Evolutionary conservation across 1,139 yeast genomes (phyloP), one percentile per base, ranked within the genome.

Genomic region (Blastobotrys capitulatus): DNA sequence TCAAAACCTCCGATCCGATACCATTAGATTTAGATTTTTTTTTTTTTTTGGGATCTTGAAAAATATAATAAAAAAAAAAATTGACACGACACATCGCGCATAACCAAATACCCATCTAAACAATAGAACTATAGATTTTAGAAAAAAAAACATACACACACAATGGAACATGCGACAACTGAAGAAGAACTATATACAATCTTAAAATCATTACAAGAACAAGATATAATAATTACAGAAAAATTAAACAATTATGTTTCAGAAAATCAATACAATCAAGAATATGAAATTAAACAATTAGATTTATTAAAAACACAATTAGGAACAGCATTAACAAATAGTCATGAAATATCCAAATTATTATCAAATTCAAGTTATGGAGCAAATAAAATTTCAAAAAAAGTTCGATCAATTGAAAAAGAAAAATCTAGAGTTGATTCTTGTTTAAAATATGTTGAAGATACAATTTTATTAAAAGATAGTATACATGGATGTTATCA

Each of bases 391-490:
- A 77, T 88, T 48, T 85, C 95, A 1, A 78, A 77, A 45, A 79
- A 83, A 57, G 86, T 88, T 52, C 75, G 84, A 52, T 68, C 82
- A 6, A 71, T 87, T 43, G 96, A 88, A 63, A 71, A 72, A 46
- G 96, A 89, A 60, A 81, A 85, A 54, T 72, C 75, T 4, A 77
- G 86, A 40, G 88, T 90, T n/a, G 69, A 75, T 47, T 71, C 75
- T 44, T 80, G 95, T 0, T 73, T 82, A 27, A 69, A 74, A 26
- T 88, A 82, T 62, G 92, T 88, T 7, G 73, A 76, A 32, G 72
- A 82, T 54, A 82, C 86, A 1, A 83, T 83, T 56, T 67, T 75
- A 20, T 70, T 92, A 49, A 81, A 83, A 56, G 74, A 77, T 41
- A 80, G 82, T 57, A 75, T 87, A 13, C 75, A 79, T 45, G 86